Evolutionary conservation across 305 asterid genomes (phyloP).

Genomic region (Caryopteris hybrid): DNA sequence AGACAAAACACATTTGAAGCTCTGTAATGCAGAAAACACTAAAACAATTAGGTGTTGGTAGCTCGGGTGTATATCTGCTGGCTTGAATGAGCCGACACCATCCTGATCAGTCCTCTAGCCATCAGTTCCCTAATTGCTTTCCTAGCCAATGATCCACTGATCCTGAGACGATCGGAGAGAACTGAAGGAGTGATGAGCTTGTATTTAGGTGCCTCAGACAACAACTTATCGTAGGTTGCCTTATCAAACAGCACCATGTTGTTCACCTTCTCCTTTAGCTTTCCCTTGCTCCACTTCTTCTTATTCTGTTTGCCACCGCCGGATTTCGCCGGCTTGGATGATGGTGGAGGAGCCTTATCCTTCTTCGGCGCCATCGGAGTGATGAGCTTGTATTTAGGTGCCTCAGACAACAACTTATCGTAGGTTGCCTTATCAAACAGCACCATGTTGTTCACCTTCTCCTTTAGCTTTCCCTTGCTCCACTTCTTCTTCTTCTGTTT

Average conservation of each 20-base stretch:
- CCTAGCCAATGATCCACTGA: no score
- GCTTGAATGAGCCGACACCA: constrained; percentile 88
- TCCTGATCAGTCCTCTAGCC: constrained; percentile 65
- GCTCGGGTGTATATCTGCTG: constrained; percentile 93
- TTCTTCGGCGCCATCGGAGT: constrained; percentile 82
- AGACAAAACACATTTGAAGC: constrained; percentile 13
- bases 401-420: constrained; percentile 66
- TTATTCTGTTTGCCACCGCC: no score
- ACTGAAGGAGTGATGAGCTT: no score
- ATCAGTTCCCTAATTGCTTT: no score
- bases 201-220: no score
- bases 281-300: constrained; percentile 70
- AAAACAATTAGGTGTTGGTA: constrained; percentile 53
- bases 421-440: constrained; percentile 77
- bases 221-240: no score
- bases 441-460: constrained; percentile 92
- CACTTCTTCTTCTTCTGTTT: constrained; percentile 97
- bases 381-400: constrained; percentile 81
- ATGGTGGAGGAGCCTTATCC: no score
- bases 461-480: constrained; percentile 99
- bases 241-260: no score
- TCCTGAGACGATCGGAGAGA: no score
- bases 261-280: constrained; percentile 71
- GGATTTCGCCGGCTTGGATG: no score
- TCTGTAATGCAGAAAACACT: background rate